phyloP scores from a whole-genome alignment of 106 monocot genomes.

The Posidonia australis region DNA sequence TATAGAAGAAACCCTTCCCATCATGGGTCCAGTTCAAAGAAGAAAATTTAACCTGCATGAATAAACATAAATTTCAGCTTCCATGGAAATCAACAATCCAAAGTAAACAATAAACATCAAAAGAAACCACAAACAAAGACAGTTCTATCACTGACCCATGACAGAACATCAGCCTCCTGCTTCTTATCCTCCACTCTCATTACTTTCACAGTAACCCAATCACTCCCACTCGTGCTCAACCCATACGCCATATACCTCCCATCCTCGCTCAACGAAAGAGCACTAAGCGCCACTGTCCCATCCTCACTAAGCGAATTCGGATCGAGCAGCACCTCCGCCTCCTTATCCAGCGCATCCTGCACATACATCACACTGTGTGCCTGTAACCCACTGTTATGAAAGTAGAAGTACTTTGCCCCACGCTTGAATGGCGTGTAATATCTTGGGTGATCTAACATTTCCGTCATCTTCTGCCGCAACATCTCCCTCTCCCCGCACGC shows the following conservation, averaged over 20 bases:
- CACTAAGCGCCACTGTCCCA: slow-evolving; percentile 58
- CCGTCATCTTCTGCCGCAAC: slow-evolving; percentile 36
- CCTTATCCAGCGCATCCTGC: slow-evolving; percentile 55
- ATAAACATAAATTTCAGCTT: slow-evolving; percentile 5
- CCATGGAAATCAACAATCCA: neutral
- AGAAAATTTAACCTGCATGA: slow-evolving; percentile 81
- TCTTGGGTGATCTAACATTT: slow-evolving; percentile 63
- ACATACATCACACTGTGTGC: slow-evolving; percentile 79
- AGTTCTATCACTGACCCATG: slow-evolving; percentile 55
- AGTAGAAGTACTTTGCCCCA: slow-evolving; percentile 69
- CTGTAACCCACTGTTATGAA: slow-evolving; percentile 82
- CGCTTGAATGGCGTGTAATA: slow-evolving; percentile 49
- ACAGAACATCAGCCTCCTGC: slow-evolving; percentile 41
- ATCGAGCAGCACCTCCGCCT: slow-evolving; percentile 64
- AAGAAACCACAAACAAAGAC: neutral
- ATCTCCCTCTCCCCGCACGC: slow-evolving; percentile 42
- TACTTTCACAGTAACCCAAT: slow-evolving; percentile 85
- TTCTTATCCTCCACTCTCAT: slow-evolving; percentile 60
- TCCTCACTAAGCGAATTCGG: slow-evolving; percentile 79
- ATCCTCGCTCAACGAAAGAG: slow-evolving; percentile 42
- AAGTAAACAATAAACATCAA: neutral
- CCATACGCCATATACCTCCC: slow-evolving; percentile 76
- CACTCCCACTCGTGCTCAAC: slow-evolving; percentile 73
- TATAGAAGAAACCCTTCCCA: slow-evolving; percentile 90
- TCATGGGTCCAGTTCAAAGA: slow-evolving; percentile 82